Conservation (phyloP, 2,329 filamentous ascomycete species). For the Colletotrichum brevisporum region DNA sequence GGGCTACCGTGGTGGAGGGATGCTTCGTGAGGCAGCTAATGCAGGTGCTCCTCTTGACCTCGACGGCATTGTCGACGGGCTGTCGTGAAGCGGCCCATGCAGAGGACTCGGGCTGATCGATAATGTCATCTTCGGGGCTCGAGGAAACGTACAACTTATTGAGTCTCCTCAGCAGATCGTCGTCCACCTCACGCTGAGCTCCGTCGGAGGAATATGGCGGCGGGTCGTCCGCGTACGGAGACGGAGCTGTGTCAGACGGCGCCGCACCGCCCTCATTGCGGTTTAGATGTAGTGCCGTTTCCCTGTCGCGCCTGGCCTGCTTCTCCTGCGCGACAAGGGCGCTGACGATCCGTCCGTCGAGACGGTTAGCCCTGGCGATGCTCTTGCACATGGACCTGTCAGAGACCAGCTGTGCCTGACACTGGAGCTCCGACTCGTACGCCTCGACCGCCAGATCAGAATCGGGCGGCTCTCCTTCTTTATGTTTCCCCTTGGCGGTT, state of each 20-base stretch:
- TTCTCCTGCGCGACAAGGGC: slow-evolving; percentile 8
- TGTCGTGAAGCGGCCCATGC: slow-evolving; percentile 20
- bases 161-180: not conserved
- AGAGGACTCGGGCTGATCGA: slow-evolving; percentile 15
- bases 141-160: not conserved
- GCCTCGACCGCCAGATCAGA: slow-evolving; percentile 33
- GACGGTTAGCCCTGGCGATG: slow-evolving; percentile 43
- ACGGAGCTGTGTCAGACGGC: not conserved
- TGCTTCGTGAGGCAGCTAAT: not conserved
- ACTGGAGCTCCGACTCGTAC: slow-evolving; percentile 38
- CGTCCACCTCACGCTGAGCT: not conserved
- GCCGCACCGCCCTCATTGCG: not conserved
- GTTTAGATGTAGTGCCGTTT: slow-evolving; percentile 5
- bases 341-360: slow-evolving; percentile 39
- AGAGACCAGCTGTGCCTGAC: slow-evolving; percentile 3
- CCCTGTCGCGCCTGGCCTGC: slow-evolving; percentile 13
- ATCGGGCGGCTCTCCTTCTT: slow-evolving; percentile 32
- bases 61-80: no score
- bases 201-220: not conserved
- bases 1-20: not conserved
- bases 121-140: not conserved
- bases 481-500: slow-evolving; percentile 35
- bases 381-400: slow-evolving; percentile 42
- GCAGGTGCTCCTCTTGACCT: not conserved
- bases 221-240: not conserved